phyloP scores from a whole-genome alignment of 192 early-diverging fungal genomes.

The Backusella macrospora region DNA sequence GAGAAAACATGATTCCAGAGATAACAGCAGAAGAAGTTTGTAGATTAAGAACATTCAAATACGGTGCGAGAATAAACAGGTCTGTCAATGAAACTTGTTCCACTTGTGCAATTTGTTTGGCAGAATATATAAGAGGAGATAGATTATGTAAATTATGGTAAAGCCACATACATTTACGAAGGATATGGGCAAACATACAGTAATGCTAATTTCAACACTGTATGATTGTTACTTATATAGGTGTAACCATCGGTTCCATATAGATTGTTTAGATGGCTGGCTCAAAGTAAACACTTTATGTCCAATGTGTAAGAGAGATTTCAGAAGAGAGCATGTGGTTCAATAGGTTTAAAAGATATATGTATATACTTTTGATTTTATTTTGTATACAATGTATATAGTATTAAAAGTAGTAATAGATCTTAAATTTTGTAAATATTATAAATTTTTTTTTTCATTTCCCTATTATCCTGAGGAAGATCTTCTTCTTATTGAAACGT shows the following conservation, averaged over 20 bases:
- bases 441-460: too few relatives aligned
- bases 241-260: slow-evolving; percentile 80
- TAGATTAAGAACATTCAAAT: background rate
- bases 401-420: background rate
- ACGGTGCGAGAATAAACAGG: background rate
- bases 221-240: slow-evolving; percentile 3
- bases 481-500: too few relatives aligned
- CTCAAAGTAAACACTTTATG: slow-evolving; percentile 72
- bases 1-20: too few relatives aligned
- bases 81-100: background rate
- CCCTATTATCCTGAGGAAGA: too few relatives aligned
- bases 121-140: slow-evolving; percentile 76
- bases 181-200: background rate
- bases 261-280: slow-evolving; percentile 83
- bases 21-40: too few relatives aligned
- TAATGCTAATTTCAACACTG: background rate
- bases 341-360: background rate
- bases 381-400: background rate
- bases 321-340: slow-evolving; percentile 40
- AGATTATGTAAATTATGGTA: slow-evolving; percentile 68
- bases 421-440: background rate
- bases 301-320: slow-evolving; percentile 72
- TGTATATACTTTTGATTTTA: background rate
- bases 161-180: background rate
- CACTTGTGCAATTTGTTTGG: slow-evolving; percentile 75